Conservation (phyloP, 805 yeast species). For the Pichia exigua region DNA sequence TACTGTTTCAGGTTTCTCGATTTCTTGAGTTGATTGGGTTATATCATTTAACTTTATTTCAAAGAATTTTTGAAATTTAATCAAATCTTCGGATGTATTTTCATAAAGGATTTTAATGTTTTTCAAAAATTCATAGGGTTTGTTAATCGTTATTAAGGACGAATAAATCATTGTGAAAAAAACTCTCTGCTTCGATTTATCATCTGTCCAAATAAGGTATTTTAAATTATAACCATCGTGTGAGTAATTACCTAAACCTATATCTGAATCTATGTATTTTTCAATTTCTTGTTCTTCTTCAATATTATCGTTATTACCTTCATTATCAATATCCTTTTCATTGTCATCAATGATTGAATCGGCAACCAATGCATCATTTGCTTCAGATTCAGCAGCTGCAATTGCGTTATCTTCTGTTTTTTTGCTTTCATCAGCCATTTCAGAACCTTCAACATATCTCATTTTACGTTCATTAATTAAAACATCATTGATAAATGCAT, state of each 20-base stretch:
- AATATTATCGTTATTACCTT: constrained; percentile 3
- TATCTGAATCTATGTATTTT: constrained; percentile 18
- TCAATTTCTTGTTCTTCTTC: constrained; percentile 18
- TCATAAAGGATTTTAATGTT: constrained; percentile 19
- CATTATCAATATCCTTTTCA: constrained; percentile 2
- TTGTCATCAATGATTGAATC: not conserved
- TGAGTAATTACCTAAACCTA: constrained; percentile 23
- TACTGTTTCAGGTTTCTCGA: constrained; percentile 5
- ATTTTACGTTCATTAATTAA: constrained; percentile 35
- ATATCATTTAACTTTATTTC: constrained; percentile 28
- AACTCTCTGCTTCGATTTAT: constrained; percentile 25
- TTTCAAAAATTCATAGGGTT: constrained; percentile 24
- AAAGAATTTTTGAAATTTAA: constrained; percentile 33
- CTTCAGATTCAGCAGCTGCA: constrained; percentile 5
- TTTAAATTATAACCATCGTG: constrained; percentile 39
- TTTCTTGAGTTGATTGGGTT: constrained; percentile 12
- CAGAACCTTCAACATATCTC: constrained; percentile 19
- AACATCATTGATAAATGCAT: constrained; percentile 41
- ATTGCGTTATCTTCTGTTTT: not conserved
- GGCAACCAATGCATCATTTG: constrained; percentile 1
- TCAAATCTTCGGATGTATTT: constrained; percentile 19
- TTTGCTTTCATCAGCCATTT: constrained; percentile 1
- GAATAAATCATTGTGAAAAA: constrained; percentile 38
- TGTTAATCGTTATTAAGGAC: constrained; percentile 26
- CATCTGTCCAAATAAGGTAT: constrained; percentile 32